phyloP scores from a whole-genome alignment of 257 asterid genomes.

The Salvia miltiorrhiza region DNA sequence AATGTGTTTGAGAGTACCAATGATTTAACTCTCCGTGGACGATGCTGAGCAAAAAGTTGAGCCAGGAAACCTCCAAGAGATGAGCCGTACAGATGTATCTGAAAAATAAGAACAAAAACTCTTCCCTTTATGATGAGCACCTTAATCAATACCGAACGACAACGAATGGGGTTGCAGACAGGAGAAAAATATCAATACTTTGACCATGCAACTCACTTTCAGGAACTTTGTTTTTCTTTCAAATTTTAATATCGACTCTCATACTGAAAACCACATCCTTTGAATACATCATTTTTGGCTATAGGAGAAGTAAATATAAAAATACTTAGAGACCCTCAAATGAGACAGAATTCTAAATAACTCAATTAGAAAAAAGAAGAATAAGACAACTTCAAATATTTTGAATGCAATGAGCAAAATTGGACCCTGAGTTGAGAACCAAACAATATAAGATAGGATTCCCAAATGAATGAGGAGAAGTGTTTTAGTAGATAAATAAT shows the following conservation, averaged over 20 bases:
- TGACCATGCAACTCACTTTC: not conserved
- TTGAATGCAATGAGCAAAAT: not conserved
- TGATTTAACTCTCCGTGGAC: slow-evolving; percentile 92
- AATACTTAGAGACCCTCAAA: not conserved
- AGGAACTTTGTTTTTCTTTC: not conserved
- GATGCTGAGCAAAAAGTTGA: slow-evolving; percentile 94
- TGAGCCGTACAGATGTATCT: slow-evolving; percentile 95
- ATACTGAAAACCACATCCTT: not conserved
- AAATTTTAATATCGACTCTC: not conserved
- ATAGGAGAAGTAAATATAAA: not conserved
- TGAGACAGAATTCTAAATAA: not conserved
- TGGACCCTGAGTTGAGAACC: not conserved
- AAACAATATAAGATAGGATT: too few species aligned
- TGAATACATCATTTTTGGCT: too few species aligned
- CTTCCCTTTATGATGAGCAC: slow-evolving; percentile 2
- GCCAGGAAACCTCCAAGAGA: slow-evolving; percentile 99
- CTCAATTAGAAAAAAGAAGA: not conserved
- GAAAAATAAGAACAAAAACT: slow-evolving; percentile 22
- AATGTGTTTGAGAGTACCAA: slow-evolving; percentile 91
- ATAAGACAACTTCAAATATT: not conserved
- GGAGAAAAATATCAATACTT: not conserved
- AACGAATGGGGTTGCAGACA: not conserved
- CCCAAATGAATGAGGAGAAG: not conserved
- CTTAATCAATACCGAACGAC: not conserved
- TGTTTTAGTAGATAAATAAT: not conserved